Percentiles rank a stretch among this genome's conserved stretches.
Conservation (phyloP, 2,329 filamentous ascomycete genomes). For the Nigrospora sphaerica region DNA sequence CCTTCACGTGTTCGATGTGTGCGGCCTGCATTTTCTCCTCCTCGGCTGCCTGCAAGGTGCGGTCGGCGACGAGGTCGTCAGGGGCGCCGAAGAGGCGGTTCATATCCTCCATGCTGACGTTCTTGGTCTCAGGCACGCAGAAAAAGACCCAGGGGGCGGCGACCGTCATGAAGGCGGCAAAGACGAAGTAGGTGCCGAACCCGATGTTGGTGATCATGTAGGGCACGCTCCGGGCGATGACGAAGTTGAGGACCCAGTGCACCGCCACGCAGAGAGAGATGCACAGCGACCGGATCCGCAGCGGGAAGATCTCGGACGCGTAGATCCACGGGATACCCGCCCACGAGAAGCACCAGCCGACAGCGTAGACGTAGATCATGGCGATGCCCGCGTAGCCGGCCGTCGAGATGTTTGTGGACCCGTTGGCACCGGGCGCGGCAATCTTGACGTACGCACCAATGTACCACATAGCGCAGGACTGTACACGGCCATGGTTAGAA, state of each 20-base stretch:
- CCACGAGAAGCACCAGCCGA: slow-evolving; percentile 16
- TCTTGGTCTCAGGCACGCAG: slow-evolving; percentile 36
- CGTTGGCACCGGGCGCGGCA: too few species aligned
- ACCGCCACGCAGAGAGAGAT: slow-evolving; percentile 13
- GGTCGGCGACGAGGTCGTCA: too few species aligned
- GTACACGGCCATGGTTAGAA: too few species aligned
- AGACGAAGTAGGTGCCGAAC: slow-evolving; percentile 39
- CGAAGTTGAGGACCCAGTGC: slow-evolving; percentile 19
- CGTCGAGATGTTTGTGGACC: too few species aligned
- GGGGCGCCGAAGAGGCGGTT: slow-evolving; percentile 26
- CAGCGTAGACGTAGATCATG: slow-evolving; percentile 13
- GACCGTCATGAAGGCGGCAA: slow-evolving; percentile 29
- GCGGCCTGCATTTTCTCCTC: too few species aligned
- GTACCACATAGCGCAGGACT: too few species aligned
- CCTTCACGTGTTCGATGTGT: too few species aligned
- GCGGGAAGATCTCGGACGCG: slow-evolving; percentile 17
- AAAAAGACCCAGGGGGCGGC: slow-evolving; percentile 31
- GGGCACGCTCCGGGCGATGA: slow-evolving; percentile 14
- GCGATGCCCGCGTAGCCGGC: slow-evolving; percentile 10
- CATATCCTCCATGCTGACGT: slow-evolving; percentile 33
- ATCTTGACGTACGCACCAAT: too few species aligned
- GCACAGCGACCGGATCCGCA: slow-evolving; percentile 13
- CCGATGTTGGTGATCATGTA: slow-evolving; percentile 19
- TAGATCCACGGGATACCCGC: slow-evolving; percentile 18
- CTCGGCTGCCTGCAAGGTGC: too few species aligned